phyloP scores from a whole-genome alignment of 1,139 yeast genomes.

The Debaryomyces coudertii region DNA sequence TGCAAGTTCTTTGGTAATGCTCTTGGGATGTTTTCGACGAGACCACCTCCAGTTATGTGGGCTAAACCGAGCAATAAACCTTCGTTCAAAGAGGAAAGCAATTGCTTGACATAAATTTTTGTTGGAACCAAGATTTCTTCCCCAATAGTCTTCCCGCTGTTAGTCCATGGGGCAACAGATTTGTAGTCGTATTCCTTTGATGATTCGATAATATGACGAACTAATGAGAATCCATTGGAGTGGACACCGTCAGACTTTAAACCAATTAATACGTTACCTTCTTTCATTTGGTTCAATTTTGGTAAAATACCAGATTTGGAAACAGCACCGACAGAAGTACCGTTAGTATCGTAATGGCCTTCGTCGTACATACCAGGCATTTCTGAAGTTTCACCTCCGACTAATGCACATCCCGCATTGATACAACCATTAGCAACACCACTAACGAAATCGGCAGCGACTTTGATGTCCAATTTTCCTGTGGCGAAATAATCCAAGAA shows the following conservation, averaged over 20 bases:
- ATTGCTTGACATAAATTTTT: conserved; percentile 89
- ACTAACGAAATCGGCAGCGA: conserved; percentile 85
- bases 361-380: conserved; percentile 99
- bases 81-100: conserved; percentile 72
- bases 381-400: conserved; percentile 99
- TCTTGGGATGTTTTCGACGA: conserved; percentile 94
- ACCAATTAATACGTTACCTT: conserved; percentile 85
- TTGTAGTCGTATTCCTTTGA: conserved; percentile 67
- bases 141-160: conserved; percentile 71
- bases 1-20: conserved; percentile 81
- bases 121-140: conserved; percentile 89
- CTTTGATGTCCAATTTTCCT: conserved; percentile 80
- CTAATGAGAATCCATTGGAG: conserved; percentile 94
- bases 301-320: conserved; percentile 76
- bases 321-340: conserved; percentile 99
- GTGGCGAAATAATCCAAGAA: conserved; percentile 97
- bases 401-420: conserved; percentile 94
- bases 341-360: conserved; percentile 96
- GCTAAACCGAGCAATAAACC: conserved; percentile 84
- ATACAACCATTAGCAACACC: conserved; percentile 98
- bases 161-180: conserved; percentile 84
- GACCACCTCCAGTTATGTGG: conserved; percentile 98
- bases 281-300: conserved; percentile 60
- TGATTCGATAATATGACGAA: conserved; percentile 89
- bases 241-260: conserved; percentile 91